Base-by-base conservation (phyloP, 2,329 filamentous ascomycete genomes). In the Boeremia lycopersici region DNA sequence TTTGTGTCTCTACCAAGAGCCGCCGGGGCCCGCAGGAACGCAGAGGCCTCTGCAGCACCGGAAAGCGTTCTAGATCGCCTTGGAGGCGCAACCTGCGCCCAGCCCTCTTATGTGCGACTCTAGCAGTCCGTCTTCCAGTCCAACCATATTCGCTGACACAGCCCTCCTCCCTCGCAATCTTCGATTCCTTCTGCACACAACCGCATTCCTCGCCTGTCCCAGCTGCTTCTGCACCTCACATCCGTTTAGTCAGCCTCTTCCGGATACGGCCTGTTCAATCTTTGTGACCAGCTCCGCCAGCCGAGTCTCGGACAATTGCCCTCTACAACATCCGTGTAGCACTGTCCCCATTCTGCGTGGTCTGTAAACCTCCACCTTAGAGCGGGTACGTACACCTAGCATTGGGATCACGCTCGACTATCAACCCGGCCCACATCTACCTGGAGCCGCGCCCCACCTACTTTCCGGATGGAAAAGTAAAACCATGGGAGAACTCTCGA, bases 1-100 rank as follows among this genome's bases (percentile, higher is more conserved):
- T 53, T 47, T 56, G 53, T 53, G 53, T 55, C 53, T 35, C 57
- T 43, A 40, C 51, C 47, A 38, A 17, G 26, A 43, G 45, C 45
- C 52, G 40, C 46, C 52, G 52, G 52, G 45, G 35, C 46, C 39
- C 48, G 52, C 52, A 59, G 57, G 56, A 57, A 56, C 61, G 66
- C 66, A 64, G 54, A 63, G 64, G 56, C 59, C 57, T 56, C 58
- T 64, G 63, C 63, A 51, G 53, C 60, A 57, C 60, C 62, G 64
- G 61, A 48, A 57, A 59, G 57, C 56, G 70, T 71, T 71, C 69
- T 71, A 71, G 70, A 72, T 71, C 61, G 59, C 48, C 62, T 59
- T 59, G 58, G 64, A 49, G 56, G 56, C 60, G 58, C 57, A 59
- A 61, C 57, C 52, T 61, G 61, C 53, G 51, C 55, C 62, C 60